Base-by-base conservation (phyloP, 768 basidiomycete species). In the Calocybe cyanea region DNA sequence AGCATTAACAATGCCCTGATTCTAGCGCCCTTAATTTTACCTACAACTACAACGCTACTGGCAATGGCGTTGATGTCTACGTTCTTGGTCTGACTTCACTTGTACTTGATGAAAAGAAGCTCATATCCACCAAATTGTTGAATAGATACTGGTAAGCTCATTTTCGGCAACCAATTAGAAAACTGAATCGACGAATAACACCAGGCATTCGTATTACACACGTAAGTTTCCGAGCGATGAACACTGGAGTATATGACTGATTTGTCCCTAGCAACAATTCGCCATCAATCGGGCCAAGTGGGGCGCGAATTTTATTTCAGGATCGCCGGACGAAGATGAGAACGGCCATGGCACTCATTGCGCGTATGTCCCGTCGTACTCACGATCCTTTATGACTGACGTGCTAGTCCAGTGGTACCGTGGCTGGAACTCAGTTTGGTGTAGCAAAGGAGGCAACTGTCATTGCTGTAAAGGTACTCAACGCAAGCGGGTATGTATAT, bases 261-360 rank as follows among this genome's bases (percentile, higher is more conserved):
- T n/a, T 32, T 45, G 9, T n/a, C 2, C 33, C 10, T 50, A 70
- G 67, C 32, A 41, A 13, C 57, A 69, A 43, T 74, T 74, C 41
- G 67, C 57, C 40, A 70, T 70, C 9, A n/a, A n/a, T n/a, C 69
- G 72, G 28, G 72, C 70, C 7, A 50, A 41, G 10, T 70, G 66
- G 65, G 72, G 71, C 14, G 55, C 58, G 2, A 66, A 58, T 23
- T 68, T 71, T 42, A 63, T 62, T 15, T 56, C 45, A 42, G 49
- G 57, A 45, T 41, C 53, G 24, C 19, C 19, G 18, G 30, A 55
- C 30, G 71, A 72, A 48, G 67, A 63, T 24, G n/a, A n/a, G n/a
- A 57, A 69, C 49, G 71, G 71, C n/a, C 70, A 72, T 43, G 72
- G 71, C 19, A 70, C 72, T 15, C 70, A 71, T 52, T 52, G 40